Percentiles rank a stretch among this genome's conserved stretches.
Evolutionary conservation across 108 stramenopile genomes (phyloP).

Genomic region (Thalassiosira profunda): DNA sequence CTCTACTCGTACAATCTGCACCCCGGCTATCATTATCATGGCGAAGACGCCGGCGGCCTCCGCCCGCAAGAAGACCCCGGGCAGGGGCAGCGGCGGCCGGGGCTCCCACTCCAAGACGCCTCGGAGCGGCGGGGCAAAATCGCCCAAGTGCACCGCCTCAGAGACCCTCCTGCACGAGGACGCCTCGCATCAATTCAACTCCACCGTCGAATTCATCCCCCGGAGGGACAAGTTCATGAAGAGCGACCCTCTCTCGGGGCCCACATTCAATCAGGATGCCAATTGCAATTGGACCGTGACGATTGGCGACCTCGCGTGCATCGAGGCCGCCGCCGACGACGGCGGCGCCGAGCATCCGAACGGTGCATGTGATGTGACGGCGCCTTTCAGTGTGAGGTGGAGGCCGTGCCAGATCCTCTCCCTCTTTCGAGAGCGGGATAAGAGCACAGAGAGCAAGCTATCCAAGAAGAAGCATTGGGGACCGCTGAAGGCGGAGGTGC

Average conservation of each 20-base stretch:
- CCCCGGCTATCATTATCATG: no score
- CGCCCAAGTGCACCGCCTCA: no score
- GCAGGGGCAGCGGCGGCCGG: no score
- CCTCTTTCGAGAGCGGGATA: constrained; percentile 28
- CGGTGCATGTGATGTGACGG: not conserved
- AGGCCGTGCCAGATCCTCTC: constrained; percentile 53
- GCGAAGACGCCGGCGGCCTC: no score
- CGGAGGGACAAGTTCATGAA: not conserved
- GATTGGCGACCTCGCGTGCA: constrained; percentile 18
- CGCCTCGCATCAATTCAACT: not conserved
- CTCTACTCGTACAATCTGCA: no score
- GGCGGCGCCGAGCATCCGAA: not conserved
- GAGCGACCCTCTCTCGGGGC: no score
- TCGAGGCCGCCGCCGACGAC: not conserved
- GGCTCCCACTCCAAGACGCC: no score
- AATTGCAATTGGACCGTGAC: constrained; percentile 2
- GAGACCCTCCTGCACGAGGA: no score
- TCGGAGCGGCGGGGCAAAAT: no score
- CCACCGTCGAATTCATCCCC: not conserved
- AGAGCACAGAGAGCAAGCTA: not conserved
- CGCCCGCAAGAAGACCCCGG: no score
- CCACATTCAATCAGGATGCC: not conserved
- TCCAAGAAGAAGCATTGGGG: constrained; percentile 1
- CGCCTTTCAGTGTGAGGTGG: constrained; percentile 22
- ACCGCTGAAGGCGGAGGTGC: constrained; percentile 29